Evolutionary conservation across 306 rosid species (phyloP), one percentile per base, ranked within the genome.

Genomic region (Senna siamea): DNA sequence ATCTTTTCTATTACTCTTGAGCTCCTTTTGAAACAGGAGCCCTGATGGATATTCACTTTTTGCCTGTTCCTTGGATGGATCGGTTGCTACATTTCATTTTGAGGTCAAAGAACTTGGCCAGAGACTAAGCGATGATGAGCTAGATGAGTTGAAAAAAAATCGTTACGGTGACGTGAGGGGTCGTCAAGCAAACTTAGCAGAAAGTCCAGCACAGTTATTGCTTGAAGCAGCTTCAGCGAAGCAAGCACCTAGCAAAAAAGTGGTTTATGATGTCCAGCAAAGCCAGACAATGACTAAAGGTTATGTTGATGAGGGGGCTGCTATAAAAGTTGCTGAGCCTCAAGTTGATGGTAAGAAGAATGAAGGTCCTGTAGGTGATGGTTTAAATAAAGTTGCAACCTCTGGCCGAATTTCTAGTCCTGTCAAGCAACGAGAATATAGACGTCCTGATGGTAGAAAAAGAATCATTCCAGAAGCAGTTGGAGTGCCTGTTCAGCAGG

Each of bases 381-480:
- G 87, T 22, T 40, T 79, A 66, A 89, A 78, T 78, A 89, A 87
- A 77, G 91, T 67, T 48, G 68, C 89, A 8, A 78, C 86, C 54
- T 72, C 99, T 66, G 77, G 69, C 53, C 90, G 85, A 66, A 77
- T 86, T 67, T 83, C 95, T 51, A 88, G 96, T 79, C 97, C 96
- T 62, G 97, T 94, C 66, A 94, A 94, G 85, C 99, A 94, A 80
- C 89, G 96, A 78, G 99, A 94, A 78, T 94, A 94, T 86, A 89
- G 96, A 76, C 88, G 99, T 30, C 95, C 97, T 50, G 97, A 94
- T 87, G 99, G 99, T 18, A 85, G 97, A 70, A 94, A 90, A 89
- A 84, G 99, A 83, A 94, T 94, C 69, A 94, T 92, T 84, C 99
- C 99, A 0, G 99, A 92, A 88, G 92, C 96, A 76, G 99, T 94